Evolutionary conservation across 2,329 filamentous ascomycete genomes (phyloP).

Genomic region (Cladosporium sp.): DNA sequence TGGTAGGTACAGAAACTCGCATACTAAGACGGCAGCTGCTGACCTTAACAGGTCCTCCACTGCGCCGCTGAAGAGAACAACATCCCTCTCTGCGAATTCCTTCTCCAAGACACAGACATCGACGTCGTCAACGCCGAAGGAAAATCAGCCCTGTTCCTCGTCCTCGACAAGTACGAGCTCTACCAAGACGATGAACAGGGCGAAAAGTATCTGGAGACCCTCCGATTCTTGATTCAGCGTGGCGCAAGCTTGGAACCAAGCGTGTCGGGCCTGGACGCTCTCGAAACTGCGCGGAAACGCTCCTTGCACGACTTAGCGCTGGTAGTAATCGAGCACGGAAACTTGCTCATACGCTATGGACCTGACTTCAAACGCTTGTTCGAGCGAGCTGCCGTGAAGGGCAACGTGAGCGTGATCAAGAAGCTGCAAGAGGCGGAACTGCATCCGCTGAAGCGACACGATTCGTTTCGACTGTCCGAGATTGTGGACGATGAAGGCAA

Average conservation of each 20-base stretch:
- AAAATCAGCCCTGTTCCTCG: not conserved
- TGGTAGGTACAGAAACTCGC: not conserved
- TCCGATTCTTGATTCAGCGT: not conserved
- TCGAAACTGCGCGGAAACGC: not conserved
- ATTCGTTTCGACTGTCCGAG: not conserved
- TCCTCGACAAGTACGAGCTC: not conserved
- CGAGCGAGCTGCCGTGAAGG: not conserved
- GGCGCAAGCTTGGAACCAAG: not conserved
- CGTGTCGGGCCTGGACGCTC: not conserved
- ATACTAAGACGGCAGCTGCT: not conserved
- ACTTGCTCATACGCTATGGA: not conserved
- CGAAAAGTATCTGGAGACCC: not conserved
- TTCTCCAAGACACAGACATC: not conserved
- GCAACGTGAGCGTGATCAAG: not conserved
- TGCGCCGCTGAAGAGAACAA: slow-evolving; percentile 2
- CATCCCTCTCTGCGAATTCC: not conserved
- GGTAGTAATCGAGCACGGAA: not conserved
- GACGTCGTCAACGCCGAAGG: not conserved
- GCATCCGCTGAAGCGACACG: not conserved
- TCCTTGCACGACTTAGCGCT: not conserved
- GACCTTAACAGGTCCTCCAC: not conserved
- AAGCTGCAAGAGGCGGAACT: not conserved
- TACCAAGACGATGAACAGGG: not conserved
- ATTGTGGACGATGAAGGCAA: not conserved
- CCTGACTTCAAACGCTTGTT: not conserved